Evolutionary conservation across 73 alveolate genomes (phyloP), one percentile per base, ranked within the genome.

Genomic region (Effrenium voratum): DNA sequence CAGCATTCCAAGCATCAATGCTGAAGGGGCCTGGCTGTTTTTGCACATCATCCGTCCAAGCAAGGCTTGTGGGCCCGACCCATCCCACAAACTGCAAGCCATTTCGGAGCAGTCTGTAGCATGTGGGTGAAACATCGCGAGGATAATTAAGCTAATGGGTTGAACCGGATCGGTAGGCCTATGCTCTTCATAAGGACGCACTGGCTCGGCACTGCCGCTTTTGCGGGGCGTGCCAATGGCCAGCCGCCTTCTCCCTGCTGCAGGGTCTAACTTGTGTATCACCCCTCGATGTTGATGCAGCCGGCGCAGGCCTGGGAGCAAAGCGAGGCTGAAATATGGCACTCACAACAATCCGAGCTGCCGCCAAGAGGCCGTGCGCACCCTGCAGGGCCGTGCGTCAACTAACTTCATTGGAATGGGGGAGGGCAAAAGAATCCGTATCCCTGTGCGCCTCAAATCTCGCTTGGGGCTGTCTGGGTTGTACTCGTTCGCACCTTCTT

Each of bases 261-360:
- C n/a, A 22, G 72, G 16, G 16, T 30, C 68, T 66, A 45, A 79
- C 90, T 45, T 44, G 45, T 45, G 34, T 4, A 30, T 90, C 86
- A 90, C 73, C 97, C 86, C 45, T 60, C 52, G 43, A 63, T 66
- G 50, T 60, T 70, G 38, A 88, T 28, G 43, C 60, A 66, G 84
- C 95, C 95, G 15, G 70, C 95, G n/a, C 95, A 90, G n/a, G 97
- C 97, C 97, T 90, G 24, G 26, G 34, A 36, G 32, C 38, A 38
- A 86, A 8, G 41, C 44, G 63, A 52, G 63, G 8, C 19, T 19
- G 26, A 52, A 19, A 19, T 52, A 8, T 52, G 8, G 63, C 63
- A 19, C 63, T 12, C 26, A 12, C 26, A 52, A 12, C 19, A 12
- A 8, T 12, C 26, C 72, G 70, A 32, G 41, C 43, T 80, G 91